phyloP scores from a whole-genome alignment of 2,329 filamentous ascomycete genomes.

The Lecanicillium sp. region DNA sequence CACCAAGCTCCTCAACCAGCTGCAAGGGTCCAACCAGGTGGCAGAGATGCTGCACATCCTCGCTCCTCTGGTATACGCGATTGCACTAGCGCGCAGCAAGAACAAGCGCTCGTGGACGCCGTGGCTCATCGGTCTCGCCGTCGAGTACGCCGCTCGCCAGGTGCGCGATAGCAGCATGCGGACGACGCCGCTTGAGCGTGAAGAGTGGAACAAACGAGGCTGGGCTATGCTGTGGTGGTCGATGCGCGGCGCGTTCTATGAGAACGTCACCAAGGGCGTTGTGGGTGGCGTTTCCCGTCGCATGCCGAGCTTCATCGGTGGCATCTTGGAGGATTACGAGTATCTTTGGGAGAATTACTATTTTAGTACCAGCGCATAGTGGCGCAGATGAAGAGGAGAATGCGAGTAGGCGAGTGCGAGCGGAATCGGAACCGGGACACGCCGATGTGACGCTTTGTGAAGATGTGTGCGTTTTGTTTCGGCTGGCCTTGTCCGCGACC shows the following conservation, averaged over 20 bases:
- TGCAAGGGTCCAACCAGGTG: conserved; percentile 64
- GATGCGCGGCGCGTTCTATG: conserved; percentile 95
- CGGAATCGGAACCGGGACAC: too few species aligned
- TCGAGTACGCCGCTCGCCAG: conserved; percentile 87
- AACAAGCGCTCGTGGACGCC: conserved; percentile 81
- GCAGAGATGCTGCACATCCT: conserved; percentile 91
- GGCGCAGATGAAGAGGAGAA: neutral
- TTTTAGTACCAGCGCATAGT: conserved; percentile 57
- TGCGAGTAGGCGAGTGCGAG: neutral
- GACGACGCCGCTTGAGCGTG: conserved; percentile 80
- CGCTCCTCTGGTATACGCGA: conserved; percentile 77
- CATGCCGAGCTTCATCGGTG: conserved; percentile 72
- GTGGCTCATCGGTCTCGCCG: conserved; percentile 77
- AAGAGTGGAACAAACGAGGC: conserved; percentile 80
- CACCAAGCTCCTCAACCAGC: conserved; percentile 72
- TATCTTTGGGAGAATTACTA: conserved; percentile 98
- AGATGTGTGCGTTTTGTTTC: too few species aligned
- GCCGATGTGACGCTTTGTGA: too few species aligned
- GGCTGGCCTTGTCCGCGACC: too few species aligned
- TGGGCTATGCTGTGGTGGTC: conserved; percentile 94
- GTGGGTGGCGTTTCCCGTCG: conserved; percentile 67
- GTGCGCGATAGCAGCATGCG: conserved; percentile 65
- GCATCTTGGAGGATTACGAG: conserved; percentile 90
- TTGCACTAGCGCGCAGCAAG: conserved; percentile 65
- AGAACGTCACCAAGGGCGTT: conserved; percentile 75